phyloP scores from a whole-genome alignment of 2,329 filamentous ascomycete species.

The Fusarium floridanum region DNA sequence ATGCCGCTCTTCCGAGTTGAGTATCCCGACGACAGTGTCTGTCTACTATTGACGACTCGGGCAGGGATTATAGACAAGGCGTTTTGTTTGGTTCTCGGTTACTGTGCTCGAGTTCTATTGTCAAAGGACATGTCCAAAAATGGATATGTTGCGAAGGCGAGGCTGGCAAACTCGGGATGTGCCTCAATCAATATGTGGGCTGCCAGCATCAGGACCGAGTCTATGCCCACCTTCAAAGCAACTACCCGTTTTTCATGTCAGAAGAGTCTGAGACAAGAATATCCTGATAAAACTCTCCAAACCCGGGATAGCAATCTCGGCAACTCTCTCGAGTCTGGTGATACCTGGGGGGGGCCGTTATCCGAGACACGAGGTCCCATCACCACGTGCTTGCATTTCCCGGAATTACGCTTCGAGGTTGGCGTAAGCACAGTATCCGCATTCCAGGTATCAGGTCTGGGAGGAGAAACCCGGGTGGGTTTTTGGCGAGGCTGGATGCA shows the following conservation, averaged over 20 bases:
- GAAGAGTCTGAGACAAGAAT: neutral
- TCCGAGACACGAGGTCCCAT: slow-evolving; percentile 28
- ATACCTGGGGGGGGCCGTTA: slow-evolving; percentile 37
- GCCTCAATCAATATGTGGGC: neutral
- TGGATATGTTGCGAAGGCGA: neutral
- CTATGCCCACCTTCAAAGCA: slow-evolving; percentile 21
- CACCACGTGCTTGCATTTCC: slow-evolving; percentile 44
- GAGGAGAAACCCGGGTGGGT: neutral
- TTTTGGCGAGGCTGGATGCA: neutral
- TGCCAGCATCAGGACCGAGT: slow-evolving; percentile 3
- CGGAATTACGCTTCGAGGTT: slow-evolving; percentile 44
- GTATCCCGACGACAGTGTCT: neutral
- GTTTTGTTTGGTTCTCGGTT: neutral
- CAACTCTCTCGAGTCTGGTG: slow-evolving; percentile 34
- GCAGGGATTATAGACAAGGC: neutral
- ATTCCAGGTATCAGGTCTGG: slow-evolving; percentile 5
- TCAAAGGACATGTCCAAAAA: neutral
- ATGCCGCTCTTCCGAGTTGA: neutral
- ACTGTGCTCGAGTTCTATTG: neutral
- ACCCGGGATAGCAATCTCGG: slow-evolving; percentile 31
- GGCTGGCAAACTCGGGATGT: neutral
- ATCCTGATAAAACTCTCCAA: slow-evolving; percentile 1
- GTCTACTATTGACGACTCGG: neutral
- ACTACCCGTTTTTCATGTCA: slow-evolving; percentile 14
- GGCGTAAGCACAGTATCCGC: slow-evolving; percentile 46